Evolutionary conservation across 2,329 filamentous ascomycete genomes (phyloP).

Genomic region (Verticillium klebahnii): DNA sequence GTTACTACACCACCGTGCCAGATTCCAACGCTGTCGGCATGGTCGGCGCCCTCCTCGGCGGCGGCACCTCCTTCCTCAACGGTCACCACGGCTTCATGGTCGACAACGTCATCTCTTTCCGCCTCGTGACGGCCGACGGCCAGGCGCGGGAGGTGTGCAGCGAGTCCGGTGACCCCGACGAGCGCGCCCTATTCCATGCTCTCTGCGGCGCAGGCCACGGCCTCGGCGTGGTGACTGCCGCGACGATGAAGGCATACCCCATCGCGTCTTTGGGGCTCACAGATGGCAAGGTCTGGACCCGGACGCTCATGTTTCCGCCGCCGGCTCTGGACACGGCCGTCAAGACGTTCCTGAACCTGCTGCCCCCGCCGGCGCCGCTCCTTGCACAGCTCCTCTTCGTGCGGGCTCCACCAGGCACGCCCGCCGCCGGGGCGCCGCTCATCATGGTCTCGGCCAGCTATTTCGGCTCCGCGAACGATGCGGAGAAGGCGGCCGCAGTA

Average conservation of each 20-base stretch:
- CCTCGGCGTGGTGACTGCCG: slow-evolving; percentile 23
- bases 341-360: slow-evolving; percentile 16
- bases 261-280: slow-evolving; percentile 20
- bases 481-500: slow-evolving; percentile 13
- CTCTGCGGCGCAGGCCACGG: slow-evolving; percentile 30
- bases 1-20: slow-evolving; percentile 24
- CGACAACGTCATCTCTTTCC: slow-evolving; percentile 23
- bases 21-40: slow-evolving; percentile 19
- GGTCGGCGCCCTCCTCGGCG: slow-evolving; percentile 21
- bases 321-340: slow-evolving; percentile 15
- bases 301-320: slow-evolving; percentile 22
- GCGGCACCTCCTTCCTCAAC: slow-evolving; percentile 19
- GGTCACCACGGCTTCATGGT: slow-evolving; percentile 26
- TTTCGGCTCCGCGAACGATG: slow-evolving; percentile 18
- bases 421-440: slow-evolving; percentile 21
- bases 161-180: slow-evolving; percentile 14
- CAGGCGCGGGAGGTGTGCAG: slow-evolving; percentile 5
- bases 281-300: slow-evolving; percentile 24
- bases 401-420: slow-evolving; percentile 23
- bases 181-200: slow-evolving; percentile 22
- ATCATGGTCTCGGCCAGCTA: slow-evolving; percentile 17
- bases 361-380: slow-evolving; percentile 9
- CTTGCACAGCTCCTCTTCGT: slow-evolving; percentile 18
- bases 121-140: slow-evolving; percentile 18
- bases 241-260: slow-evolving; percentile 18